Evolutionary conservation across 2,329 filamentous ascomycete genomes (phyloP), one percentile per base, ranked within the genome.

Genomic region (Diaporthe sp.): DNA sequence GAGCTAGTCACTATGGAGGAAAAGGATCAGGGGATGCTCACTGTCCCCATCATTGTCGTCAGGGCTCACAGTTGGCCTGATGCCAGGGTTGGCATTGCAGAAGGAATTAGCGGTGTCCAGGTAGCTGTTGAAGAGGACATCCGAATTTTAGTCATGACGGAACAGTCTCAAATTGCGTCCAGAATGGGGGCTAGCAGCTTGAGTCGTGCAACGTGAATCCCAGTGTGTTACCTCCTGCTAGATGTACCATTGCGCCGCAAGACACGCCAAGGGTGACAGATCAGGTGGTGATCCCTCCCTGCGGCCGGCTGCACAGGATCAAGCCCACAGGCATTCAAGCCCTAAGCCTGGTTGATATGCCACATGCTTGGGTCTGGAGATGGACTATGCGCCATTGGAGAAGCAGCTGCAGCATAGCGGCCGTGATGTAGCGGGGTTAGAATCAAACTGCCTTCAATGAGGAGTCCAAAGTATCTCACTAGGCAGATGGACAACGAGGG

Each of bases 211-310:
- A 68, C 31, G 25, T 22, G 37, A 31, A 65, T 31, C 60, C 3
- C n/a, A 28, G 46, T 25, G 19, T n/a, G 17, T 12, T 37, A 15
- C 12, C 25, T 2, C 34, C 42, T 67, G 15, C 7, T 13, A n/a
- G 58, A 25, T 15, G 19, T 37, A 19, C 42, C 28, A 49, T 46
- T 12, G 44, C 31, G 7, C 31, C 19, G 22, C 39, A 12, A 70
- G 34, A 55, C 19, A 31, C 15, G 65, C 65, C 65, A 70, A 42
- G 34, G 28, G 34, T 42, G 8, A 55, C 65, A 70, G 28, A 34
- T 70, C 65, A 70, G 65, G 65, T 31, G 65, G 22, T 42, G 9
- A 22, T 3, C 17, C 5, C n/a, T 55, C 15, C 34, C 34, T 42
- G 65, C 49, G 34, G 65, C 46, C 49, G 19, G 34, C 46, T 70